phyloP scores from a whole-genome alignment of 768 basidiomycete genomes.

The Amanita phalloides region DNA sequence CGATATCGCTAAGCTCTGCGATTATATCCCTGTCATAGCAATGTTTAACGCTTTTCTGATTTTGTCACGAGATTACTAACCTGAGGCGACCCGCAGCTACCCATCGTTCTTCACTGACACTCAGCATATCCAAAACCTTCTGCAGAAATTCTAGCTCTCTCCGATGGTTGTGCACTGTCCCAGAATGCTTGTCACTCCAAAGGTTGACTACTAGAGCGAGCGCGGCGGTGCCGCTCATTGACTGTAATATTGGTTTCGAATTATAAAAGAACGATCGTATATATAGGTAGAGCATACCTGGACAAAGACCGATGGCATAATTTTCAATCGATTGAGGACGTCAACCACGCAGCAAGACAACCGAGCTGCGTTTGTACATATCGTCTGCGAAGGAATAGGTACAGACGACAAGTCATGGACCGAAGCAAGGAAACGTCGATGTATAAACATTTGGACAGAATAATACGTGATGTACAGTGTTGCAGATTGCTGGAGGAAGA shows the following conservation, averaged over 20 bases:
- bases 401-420: conserved; percentile 32
- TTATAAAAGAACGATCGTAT: conserved; percentile 2
- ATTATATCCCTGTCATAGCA: conserved; percentile 21
- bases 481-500: conserved; percentile 49
- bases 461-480: conserved; percentile 36
- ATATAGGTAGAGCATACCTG: conserved; percentile 19
- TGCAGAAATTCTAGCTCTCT: conserved; percentile 52
- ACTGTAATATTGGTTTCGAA: conserved; percentile 11
- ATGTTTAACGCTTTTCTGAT: not conserved
- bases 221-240: conserved; percentile 26
- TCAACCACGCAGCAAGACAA: conserved; percentile 68
- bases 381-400: conserved; percentile 56
- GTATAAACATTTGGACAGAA: conserved; percentile 57
- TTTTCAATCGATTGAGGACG: conserved; percentile 24
- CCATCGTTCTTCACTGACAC: conserved; percentile 29
- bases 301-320: conserved; percentile 21
- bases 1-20: conserved; percentile 21
- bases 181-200: conserved; percentile 46
- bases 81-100: conserved; percentile 28
- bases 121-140: conserved; percentile 45
- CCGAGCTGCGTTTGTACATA: conserved; percentile 79
- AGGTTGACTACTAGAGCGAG: conserved; percentile 57
- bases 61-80: conserved; percentile 14
- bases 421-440: conserved; percentile 70
- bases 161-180: conserved; percentile 31